These are phyloP conservation scores for Zymoseptoria brevis DNA, from an alignment of 2,329 filamentous ascomycete species.

Conservation along the genomic window DNA sequence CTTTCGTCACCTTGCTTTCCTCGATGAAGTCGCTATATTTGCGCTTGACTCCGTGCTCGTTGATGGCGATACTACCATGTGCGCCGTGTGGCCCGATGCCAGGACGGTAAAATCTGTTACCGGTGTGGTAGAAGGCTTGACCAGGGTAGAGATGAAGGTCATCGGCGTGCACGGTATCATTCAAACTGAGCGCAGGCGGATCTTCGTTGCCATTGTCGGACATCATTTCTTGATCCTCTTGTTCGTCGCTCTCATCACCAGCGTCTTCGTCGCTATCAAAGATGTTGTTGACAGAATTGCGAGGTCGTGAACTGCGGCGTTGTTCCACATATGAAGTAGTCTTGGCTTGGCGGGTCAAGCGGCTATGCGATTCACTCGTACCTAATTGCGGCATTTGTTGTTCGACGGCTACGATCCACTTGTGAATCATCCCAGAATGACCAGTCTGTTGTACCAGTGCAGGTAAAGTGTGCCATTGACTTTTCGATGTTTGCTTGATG, in stretches of 20 bases:
- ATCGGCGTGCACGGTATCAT: constrained; percentile 13
- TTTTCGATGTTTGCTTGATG: constrained; percentile 12
- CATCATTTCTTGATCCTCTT: constrained; percentile 15
- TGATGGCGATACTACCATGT: constrained; percentile 15
- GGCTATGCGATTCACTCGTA: constrained; percentile 3
- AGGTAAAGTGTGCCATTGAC: constrained; percentile 5
- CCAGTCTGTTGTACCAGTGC: constrained; percentile 8
- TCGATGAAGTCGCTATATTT: neutral
- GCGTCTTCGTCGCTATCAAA: constrained; percentile 7
- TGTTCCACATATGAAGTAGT: constrained; percentile 9
- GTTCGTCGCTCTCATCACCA: constrained; percentile 4
- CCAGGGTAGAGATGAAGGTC: constrained; percentile 18
- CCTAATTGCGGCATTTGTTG: constrained; percentile 5
- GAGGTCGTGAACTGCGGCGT: constrained; percentile 15
- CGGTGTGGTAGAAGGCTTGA: constrained; percentile 24
- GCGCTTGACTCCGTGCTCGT: constrained; percentile 6
- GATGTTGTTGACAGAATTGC: constrained; percentile 12
- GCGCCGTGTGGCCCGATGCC: constrained; percentile 19
- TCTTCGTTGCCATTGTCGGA: constrained; percentile 20
- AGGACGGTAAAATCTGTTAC: constrained; percentile 26
- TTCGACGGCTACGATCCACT: constrained; percentile 15
- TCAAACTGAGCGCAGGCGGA: constrained; percentile 5
- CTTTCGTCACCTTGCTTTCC: constrained; percentile 3
- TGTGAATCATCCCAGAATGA: constrained; percentile 4
- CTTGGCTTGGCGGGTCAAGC: constrained; percentile 14